A percentile compares a stretch with the other conserved stretches of the same genome.
phyloP scores from a whole-genome alignment of 345 rosid species.

The Tarenaya hassleriana region DNA sequence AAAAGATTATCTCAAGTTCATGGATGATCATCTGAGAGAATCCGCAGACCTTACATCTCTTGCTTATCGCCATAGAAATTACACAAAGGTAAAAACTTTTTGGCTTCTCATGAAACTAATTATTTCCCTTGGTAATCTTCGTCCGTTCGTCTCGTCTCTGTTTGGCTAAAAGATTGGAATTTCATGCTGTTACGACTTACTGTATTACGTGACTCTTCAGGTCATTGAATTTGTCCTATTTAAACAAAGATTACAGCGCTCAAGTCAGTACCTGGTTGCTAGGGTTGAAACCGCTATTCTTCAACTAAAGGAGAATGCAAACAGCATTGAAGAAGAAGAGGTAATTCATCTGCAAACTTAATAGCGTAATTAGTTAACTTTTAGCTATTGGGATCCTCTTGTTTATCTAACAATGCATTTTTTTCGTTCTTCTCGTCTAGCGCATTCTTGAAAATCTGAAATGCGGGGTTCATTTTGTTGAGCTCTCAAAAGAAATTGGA shows the following conservation, averaged over 20 bases:
- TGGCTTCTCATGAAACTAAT: constrained; percentile 5
- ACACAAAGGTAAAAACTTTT: constrained; percentile 64
- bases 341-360: constrained; percentile 28
- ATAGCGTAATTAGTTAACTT: not conserved
- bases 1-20: constrained; percentile 85
- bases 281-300: constrained; percentile 66
- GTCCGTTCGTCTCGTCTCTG: too few species aligned
- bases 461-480: constrained; percentile 55
- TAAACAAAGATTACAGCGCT: constrained; percentile 74
- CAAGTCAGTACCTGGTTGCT: constrained; percentile 71
- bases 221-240: constrained; percentile 95
- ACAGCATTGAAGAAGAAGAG: constrained; percentile 72
- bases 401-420: constrained; percentile 3
- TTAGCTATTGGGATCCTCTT: constrained; percentile 3
- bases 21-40: constrained; percentile 97
- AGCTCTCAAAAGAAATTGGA: constrained; percentile 74
- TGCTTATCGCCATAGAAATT: constrained; percentile 95
- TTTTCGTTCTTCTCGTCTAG: constrained; percentile 34
- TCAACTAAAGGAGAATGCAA: constrained; percentile 72
- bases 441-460: constrained; percentile 65
- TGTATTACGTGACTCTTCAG: constrained; percentile 38
- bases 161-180: not conserved
- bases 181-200: constrained; percentile 9
- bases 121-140: too few species aligned
- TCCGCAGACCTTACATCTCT: constrained; percentile 97